Evolutionary conservation across 192 early-diverging fungal genomes (phyloP), one percentile per base, ranked within the genome.

Genomic region (Pilaira anomala): DNA sequence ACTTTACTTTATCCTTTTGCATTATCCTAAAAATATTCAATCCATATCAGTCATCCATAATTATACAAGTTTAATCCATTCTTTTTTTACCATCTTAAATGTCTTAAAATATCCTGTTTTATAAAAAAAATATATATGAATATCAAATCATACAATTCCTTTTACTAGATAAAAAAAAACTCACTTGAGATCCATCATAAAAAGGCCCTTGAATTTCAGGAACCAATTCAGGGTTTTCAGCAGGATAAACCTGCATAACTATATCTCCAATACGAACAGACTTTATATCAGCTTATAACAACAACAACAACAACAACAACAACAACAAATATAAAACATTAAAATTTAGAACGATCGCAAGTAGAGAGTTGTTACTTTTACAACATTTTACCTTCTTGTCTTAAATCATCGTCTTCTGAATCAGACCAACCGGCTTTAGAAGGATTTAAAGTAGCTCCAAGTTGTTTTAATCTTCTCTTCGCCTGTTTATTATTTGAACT

Each of bases 1-100:
- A 46, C 44, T 18, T 8, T 46, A 76, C 59, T 59, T 78, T 80
- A 42, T 90, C 90, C 65, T 93, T 93, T 72, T 91, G 87, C 82
- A 92, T 89, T 76, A 93, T 91, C 91, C 91, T 84, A 36, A 26
- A 40, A 3, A 25, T 41, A 25, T 9, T 8, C 9, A 18, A 46
- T 18, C 9, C 13, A 19, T 13, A 19, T 46, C 25, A 26, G 28
- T 40, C 19, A 25, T 16, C 29, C 1, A 6, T 42, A 25, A 28
- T 63, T 41, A 18, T 24, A 24, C 9, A 1, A 16, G 16, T 12
- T 36, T 5, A 4, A 40, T 19, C 4, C 2, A 26, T 13, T 28
- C 12, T 25, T 48, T 3, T 2, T 33, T 46, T 70, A 75, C 73
- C 73, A 75, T 69, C 73, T 60, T 8, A 75, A 62, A 70, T 75